Evolutionary conservation across 164 flowering plant genomes (phyloP), one percentile per base, ranked within the genome.

Genomic region (Houttuynia cordata): DNA sequence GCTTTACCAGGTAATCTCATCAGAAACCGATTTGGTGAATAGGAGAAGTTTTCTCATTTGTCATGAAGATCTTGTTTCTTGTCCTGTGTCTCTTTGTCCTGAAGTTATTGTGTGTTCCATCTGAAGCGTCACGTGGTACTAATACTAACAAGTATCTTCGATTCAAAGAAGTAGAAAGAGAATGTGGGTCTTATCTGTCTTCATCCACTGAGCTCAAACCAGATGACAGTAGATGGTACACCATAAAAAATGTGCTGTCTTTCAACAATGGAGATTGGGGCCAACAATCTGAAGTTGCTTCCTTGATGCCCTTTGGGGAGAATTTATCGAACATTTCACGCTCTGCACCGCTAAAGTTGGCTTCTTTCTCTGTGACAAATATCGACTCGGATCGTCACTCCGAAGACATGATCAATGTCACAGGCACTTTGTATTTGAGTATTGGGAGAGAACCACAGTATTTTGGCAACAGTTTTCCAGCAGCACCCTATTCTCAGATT

Each of bases 211-310:
- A 74, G 20, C 58, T 84, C 70, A 75, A 60, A 62, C 69, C 74
- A 63, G 76, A 71, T 63, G 68, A 57, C n/a, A n/a, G n/a, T 37
- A 57, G 55, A 71, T 73, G 57, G 51, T 59, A 20, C 57, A 63
- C 56, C 13, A 67, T 88, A 1, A 75, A 69, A 67, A 67, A 80
- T 58, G 82, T 70, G 60, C 66, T 84, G 7, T 65, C 70, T 42
- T 78, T 88, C 58, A 22, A 61, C 25, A 71, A 76, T 75, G 96
- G 96, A 34, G 92, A 84, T 75, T 88, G 96, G 96, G 65, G 42
- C 56, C 91, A 88, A 63, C 75, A 68, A 3, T 58, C 37, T 3
- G 70, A 67, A 55, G 70, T 59, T 10, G 73, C 82, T 53, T 91
- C 95, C 6, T 65, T 90, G 37, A 30, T 30, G 37, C 37, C 37